Percentiles rank a stretch among this genome's conserved stretches.
Evolutionary conservation across 129 eudicot genomes (phyloP).

Genomic region (Lactuca sativa): DNA sequence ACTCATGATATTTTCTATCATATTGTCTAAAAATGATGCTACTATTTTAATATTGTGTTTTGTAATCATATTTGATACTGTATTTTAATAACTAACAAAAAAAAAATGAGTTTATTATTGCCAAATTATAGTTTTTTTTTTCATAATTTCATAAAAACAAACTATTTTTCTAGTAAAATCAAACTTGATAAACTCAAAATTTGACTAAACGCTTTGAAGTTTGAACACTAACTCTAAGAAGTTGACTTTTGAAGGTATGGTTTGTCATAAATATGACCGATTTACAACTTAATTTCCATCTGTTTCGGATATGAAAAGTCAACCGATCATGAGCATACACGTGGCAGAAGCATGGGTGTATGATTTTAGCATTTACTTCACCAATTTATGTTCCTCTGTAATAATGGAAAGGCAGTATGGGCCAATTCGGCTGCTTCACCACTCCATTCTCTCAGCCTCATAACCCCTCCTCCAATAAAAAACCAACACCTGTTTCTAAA

Average conservation of each 20-base stretch:
- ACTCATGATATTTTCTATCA: no score
- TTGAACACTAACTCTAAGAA: background rate
- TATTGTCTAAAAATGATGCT: no score
- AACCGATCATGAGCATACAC: slow-evolving; percentile 25
- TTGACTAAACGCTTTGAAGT: background rate
- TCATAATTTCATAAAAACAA: no score
- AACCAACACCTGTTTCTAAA: background rate
- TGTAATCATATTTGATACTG: no score
- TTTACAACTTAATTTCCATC: slow-evolving; percentile 12
- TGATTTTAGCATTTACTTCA: slow-evolving; percentile 16
- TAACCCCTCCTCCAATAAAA: background rate
- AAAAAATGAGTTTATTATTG: no score
- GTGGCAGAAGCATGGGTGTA: slow-evolving; percentile 4
- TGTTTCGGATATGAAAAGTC: slow-evolving; percentile 25
- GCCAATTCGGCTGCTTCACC: background rate
- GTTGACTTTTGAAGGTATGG: slow-evolving; percentile 17
- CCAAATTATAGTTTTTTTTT: no score
- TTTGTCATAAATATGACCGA: slow-evolving; percentile 13
- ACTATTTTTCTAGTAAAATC: background rate
- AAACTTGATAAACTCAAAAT: background rate
- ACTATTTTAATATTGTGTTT: no score
- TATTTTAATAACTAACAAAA: no score
- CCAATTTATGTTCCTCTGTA: background rate
- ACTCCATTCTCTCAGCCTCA: no score
- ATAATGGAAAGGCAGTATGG: background rate